Evolutionary conservation across 768 basidiomycete species (phyloP).

Genomic region (Tephrocybe sp.): DNA sequence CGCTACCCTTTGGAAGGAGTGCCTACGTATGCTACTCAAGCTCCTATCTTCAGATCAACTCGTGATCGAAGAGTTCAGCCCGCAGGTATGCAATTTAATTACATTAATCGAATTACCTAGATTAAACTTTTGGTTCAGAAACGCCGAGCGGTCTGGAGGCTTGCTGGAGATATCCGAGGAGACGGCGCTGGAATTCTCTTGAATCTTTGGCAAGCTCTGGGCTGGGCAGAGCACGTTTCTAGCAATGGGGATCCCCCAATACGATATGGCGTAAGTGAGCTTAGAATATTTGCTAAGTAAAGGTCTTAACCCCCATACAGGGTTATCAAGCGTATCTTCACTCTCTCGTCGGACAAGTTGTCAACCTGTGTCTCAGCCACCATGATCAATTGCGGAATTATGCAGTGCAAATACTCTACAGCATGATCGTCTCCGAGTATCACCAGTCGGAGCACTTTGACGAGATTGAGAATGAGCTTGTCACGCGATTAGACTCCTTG

Average conservation of each 20-base stretch:
- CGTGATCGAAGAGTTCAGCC: slow-evolving; percentile 92
- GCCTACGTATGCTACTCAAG: slow-evolving; percentile 79
- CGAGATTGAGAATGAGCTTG: slow-evolving; percentile 88
- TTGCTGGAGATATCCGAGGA: slow-evolving; percentile 94
- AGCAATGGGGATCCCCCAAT: slow-evolving; percentile 52
- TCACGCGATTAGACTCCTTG: slow-evolving; percentile 85
- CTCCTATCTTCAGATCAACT: slow-evolving; percentile 88
- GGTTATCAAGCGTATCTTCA: slow-evolving; percentile 85
- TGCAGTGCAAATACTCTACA: slow-evolving; percentile 90
- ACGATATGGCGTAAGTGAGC: slow-evolving; percentile 63
- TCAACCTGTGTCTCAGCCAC: slow-evolving; percentile 91
- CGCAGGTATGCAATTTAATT: slow-evolving; percentile 60
- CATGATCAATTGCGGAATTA: slow-evolving; percentile 90
- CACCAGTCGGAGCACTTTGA: slow-evolving; percentile 83
- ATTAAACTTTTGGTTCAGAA: slow-evolving; percentile 49
- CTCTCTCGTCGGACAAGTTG: slow-evolving; percentile 83
- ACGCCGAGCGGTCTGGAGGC: slow-evolving; percentile 92
- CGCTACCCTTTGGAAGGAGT: slow-evolving; percentile 75
- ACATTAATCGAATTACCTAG: slow-evolving; percentile 1
- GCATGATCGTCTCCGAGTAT: slow-evolving; percentile 94
- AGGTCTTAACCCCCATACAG: slow-evolving; percentile 34
- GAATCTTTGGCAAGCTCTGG: slow-evolving; percentile 84
- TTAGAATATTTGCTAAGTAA: not conserved
- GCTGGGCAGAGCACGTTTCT: slow-evolving; percentile 65
- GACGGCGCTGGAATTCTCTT: slow-evolving; percentile 83